Evolutionary conservation across 2,329 filamentous ascomycete genomes (phyloP).

Genomic region (Cercospora zeina): DNA sequence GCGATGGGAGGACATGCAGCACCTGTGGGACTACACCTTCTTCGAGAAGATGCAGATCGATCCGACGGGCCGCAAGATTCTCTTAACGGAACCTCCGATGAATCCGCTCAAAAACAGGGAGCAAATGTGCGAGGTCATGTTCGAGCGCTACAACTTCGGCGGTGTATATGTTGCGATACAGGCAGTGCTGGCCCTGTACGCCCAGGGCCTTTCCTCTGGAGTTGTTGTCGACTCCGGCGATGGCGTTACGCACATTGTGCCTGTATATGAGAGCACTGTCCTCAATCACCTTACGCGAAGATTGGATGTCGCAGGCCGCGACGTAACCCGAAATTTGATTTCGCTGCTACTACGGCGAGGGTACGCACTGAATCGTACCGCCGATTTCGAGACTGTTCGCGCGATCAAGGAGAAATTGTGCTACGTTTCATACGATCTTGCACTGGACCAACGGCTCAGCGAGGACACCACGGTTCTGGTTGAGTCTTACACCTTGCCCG

Average conservation of each 20-base stretch:
- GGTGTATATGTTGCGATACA: conserved; percentile 98
- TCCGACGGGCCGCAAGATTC: conserved; percentile 88
- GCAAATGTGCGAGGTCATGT: conserved; percentile 99
- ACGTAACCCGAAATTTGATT: conserved; percentile 98
- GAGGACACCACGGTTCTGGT: conserved; percentile 97
- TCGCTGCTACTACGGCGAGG: conserved; percentile 88
- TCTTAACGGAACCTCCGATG: conserved; percentile 95
- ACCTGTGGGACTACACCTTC: conserved; percentile 99
- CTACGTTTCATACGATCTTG: conserved; percentile 97
- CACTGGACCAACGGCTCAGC: conserved; percentile 90
- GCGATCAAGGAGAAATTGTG: conserved; percentile 99
- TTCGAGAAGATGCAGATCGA: conserved; percentile 95
- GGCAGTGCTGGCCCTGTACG: conserved; percentile 91
- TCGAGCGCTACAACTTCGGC: conserved; percentile 93
- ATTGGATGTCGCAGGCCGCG: conserved; percentile 91
- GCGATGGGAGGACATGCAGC: conserved; percentile 99
- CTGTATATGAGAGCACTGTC: conserved; percentile 96
- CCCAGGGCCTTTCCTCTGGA: conserved; percentile 78
- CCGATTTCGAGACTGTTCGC: conserved; percentile 97
- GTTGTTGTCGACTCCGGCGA: conserved; percentile 99
- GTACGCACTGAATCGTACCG: conserved; percentile 95
- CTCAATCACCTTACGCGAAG: conserved; percentile 94
- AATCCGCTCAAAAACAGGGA: conserved; percentile 96
- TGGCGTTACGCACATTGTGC: conserved; percentile 97
- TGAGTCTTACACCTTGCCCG: conserved; percentile 94